These are phyloP conservation scores for Lentinula edodes DNA, from an alignment of 768 basidiomycete genomes.

Conservation along the genomic window DNA sequence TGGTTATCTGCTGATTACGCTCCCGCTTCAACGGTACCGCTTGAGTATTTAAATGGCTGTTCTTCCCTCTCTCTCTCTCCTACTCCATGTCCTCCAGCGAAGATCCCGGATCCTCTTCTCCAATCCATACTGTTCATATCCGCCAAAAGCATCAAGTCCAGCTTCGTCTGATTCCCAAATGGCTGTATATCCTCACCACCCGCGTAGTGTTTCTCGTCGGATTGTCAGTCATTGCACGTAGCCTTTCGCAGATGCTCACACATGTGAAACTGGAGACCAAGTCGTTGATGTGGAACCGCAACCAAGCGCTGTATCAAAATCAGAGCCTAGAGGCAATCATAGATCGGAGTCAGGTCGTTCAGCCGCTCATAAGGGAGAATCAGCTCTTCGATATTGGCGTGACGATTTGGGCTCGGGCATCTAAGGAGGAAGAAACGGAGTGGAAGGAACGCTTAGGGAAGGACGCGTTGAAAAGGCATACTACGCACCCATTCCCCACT, in stretches of 20 bases:
- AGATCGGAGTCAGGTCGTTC: not conserved
- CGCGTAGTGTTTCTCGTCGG: not conserved
- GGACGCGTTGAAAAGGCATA: not conserved
- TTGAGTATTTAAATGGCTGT: no score
- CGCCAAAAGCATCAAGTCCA: not conserved
- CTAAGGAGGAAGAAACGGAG: slow-evolving; percentile 12
- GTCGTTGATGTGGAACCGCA: not conserved
- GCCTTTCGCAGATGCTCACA: not conserved
- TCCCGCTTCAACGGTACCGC: not conserved
- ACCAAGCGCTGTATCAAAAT: slow-evolving; percentile 1
- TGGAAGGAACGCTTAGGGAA: not conserved
- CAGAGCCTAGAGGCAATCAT: not conserved
- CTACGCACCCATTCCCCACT: not conserved
- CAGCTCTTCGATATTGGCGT: slow-evolving; percentile 22
- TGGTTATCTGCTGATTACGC: not conserved
- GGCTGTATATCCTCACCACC: not conserved
- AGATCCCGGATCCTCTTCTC: not conserved
- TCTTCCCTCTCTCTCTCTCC: no score
- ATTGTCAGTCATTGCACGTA: not conserved
- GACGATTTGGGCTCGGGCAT: slow-evolving; percentile 20
- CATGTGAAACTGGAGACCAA: not conserved
- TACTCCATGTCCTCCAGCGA: no score
- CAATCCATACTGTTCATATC: not conserved
- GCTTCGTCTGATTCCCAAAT: not conserved
- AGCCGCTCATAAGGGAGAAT: slow-evolving; percentile 16